Percentiles rank a stretch among this genome's conserved stretches.
These are phyloP conservation scores for Aurinia saxatilis DNA, from an alignment of 345 rosid genomes.

Conservation along the genomic window DNA sequence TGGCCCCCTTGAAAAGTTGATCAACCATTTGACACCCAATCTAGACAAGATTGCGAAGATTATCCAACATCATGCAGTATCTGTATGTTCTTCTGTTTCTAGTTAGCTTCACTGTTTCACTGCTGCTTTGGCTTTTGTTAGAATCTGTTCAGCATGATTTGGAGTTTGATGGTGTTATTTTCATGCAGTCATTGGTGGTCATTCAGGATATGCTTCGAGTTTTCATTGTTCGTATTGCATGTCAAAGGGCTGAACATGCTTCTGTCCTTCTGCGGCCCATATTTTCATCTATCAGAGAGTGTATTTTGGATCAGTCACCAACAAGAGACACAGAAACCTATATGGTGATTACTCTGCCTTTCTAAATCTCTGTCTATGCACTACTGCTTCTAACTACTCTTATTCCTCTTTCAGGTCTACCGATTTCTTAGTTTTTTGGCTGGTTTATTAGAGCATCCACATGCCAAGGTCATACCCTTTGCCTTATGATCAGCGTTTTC, in stretches of 20 bases:
- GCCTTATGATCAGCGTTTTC: slow-evolving; percentile 12
- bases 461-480: slow-evolving; percentile 51
- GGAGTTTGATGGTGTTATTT: slow-evolving; percentile 7
- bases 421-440: slow-evolving; percentile 71
- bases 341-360: slow-evolving; percentile 50
- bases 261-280: slow-evolving; percentile 66
- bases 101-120: slow-evolving; percentile 15
- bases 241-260: slow-evolving; percentile 70
- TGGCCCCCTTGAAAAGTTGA: slow-evolving; percentile 63
- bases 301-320: slow-evolving; percentile 39
- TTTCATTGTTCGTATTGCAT: slow-evolving; percentile 75
- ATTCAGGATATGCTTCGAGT: slow-evolving; percentile 94
- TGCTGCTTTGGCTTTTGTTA: slow-evolving; percentile 18
- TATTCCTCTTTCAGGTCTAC: slow-evolving; percentile 45
- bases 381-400: slow-evolving; percentile 17
- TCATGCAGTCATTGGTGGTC: slow-evolving; percentile 68
- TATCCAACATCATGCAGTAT: slow-evolving; percentile 82
- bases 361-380: slow-evolving; percentile 10
- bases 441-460: slow-evolving; percentile 82
- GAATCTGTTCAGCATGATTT: slow-evolving; percentile 13
- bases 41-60: slow-evolving; percentile 83
- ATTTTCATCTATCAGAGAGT: slow-evolving; percentile 50
- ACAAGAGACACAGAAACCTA: slow-evolving; percentile 55
- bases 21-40: slow-evolving; percentile 67
- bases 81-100: slow-evolving; percentile 53